Evolutionary conservation across 768 basidiomycete genomes (phyloP).

Genomic region (Serendipita sp.): DNA sequence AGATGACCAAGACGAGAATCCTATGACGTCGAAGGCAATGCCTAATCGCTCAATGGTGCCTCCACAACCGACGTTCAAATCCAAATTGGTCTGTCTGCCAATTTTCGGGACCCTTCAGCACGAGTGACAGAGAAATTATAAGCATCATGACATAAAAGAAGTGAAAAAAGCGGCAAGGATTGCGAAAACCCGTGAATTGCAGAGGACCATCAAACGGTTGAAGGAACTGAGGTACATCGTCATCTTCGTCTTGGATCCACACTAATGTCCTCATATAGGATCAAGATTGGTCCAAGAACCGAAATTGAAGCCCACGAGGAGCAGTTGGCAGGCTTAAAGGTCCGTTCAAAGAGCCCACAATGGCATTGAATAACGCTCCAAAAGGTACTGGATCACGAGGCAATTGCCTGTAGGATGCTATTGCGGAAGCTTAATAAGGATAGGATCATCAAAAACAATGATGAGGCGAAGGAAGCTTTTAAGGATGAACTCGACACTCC

Average conservation of each 20-base stretch:
- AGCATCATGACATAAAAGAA: conserved; percentile 66
- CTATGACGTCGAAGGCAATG: background rate
- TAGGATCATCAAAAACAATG: conserved; percentile 16
- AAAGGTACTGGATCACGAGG: conserved; percentile 31
- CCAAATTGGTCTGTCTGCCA: background rate
- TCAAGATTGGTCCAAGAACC: conserved; percentile 22
- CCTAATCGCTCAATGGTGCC: background rate
- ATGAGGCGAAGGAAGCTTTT: background rate
- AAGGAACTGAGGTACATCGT: conserved; percentile 43
- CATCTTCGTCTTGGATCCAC: background rate
- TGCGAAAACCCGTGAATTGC: conserved; percentile 63
- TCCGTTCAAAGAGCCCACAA: conserved; percentile 17
- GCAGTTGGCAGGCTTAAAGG: conserved; percentile 52
- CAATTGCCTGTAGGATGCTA: conserved; percentile 48
- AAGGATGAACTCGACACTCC: conserved; percentile 16
- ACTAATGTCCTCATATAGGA: conserved; percentile 17
- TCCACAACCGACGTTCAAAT: background rate
- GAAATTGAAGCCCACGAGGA: conserved; percentile 35
- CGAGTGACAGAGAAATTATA: background rate
- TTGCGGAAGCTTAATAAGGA: conserved; percentile 61
- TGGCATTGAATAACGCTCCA: background rate
- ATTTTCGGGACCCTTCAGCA: background rate
- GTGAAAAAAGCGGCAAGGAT: conserved; percentile 65
- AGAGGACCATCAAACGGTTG: conserved; percentile 67
- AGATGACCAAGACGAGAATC: background rate